These are phyloP conservation scores for Solanum chacoense DNA, from an alignment of 305 asterid genomes.

Conservation along the genomic window DNA sequence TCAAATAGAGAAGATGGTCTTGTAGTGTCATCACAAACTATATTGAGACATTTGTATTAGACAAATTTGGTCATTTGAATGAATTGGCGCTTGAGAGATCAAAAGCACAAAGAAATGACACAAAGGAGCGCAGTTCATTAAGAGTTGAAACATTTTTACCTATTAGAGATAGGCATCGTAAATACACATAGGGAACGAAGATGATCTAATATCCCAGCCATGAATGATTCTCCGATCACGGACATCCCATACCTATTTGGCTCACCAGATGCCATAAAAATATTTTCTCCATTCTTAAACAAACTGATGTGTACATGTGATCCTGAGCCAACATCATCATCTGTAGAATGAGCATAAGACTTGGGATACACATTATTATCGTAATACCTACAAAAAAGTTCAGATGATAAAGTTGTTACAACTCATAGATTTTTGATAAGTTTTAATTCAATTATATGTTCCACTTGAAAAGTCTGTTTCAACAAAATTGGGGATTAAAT, in stretches of 20 bases:
- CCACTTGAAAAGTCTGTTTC: neutral
- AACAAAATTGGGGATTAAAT: too few relatives aligned
- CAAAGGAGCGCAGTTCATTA: too few relatives aligned
- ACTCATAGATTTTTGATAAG: too few relatives aligned
- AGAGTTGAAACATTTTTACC: conserved; percentile 22
- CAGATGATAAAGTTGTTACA: neutral
- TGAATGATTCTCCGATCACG: conserved; percentile 69
- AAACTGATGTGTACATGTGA: conserved; percentile 6
- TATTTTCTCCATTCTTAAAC: too few relatives aligned
- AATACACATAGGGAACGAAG: conserved; percentile 83
- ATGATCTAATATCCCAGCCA: conserved; percentile 90
- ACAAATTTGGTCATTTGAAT: too few relatives aligned
- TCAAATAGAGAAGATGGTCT: too few relatives aligned
- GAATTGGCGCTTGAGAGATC: too few relatives aligned
- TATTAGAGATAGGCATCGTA: conserved; percentile 79
- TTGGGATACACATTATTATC: fast-evolving
- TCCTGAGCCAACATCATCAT: conserved; percentile 63
- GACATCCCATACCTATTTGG: conserved; percentile 34
- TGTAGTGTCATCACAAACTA: too few relatives aligned
- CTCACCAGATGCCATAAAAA: neutral
- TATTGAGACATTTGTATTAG: too few relatives aligned
- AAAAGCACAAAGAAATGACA: too few relatives aligned
- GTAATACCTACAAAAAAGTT: neutral
- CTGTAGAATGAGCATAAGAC: fast-evolving
- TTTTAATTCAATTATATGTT: too few relatives aligned